Evolutionary conservation across 2,329 filamentous ascomycete genomes (phyloP), one percentile per base, ranked within the genome.

Genomic region (Stemphylium lycopersici): DNA sequence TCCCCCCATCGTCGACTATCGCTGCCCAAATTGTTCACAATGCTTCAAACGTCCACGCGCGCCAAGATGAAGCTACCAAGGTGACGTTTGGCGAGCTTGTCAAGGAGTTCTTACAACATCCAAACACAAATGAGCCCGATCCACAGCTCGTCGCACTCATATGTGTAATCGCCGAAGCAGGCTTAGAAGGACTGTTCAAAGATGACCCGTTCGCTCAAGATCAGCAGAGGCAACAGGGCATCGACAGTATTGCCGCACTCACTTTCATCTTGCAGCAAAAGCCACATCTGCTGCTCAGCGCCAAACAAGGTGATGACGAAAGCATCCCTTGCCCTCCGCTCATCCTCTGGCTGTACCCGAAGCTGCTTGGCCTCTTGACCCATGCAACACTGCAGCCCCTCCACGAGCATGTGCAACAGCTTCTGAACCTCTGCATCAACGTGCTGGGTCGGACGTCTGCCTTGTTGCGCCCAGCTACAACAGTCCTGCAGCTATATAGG

Each of bases 21-120:
- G 91, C 93, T 47, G 91, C 91, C 11, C 90, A 96, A 74, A 87
- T 97, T 52, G 91, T 95, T 60, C 88, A 90, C 71, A 91, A 90
- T 71, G 87, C 92, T 58, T 86, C 89, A 38, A 84, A 88, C 18
- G 84, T 84, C 44, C 81, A 83, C 46, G 83, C 81, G 58, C 85
- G 83, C 39, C 83, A 84, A 48, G 83, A 84, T 66, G 84, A 84
- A 47, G 83, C 88, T 65, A 87, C 89, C 65, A 87, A 86, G 55
- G 86, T 87, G 63, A 89, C 91, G 44, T 88, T 97, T 59, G 87
- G 89, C 58, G 86, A 87, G 47, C 82, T 97, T 2, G 81, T 93
- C 22, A 85, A 87, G 59, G 85, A 87, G 62, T 83, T 86, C 18
- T 70, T 87, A 5, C 75, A 76, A 31, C 75, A 78, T 40, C 74